Conservation (phyloP, 306 rosid genomes). For the Mucuna pruriens region DNA sequence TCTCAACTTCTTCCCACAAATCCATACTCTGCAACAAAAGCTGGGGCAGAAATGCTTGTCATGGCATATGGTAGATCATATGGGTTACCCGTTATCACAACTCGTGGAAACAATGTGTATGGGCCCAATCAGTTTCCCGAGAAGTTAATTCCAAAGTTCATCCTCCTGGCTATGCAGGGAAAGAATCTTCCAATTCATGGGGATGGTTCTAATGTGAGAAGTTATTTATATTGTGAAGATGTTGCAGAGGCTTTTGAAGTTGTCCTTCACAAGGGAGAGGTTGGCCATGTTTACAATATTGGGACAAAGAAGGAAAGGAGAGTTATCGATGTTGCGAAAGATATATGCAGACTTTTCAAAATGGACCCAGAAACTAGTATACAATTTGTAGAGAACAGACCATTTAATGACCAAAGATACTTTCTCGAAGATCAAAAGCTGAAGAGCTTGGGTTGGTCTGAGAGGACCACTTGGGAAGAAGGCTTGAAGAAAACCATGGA, state of each 20-base stretch:
- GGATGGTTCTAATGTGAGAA: slow-evolving; percentile 71
- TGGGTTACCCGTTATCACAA: slow-evolving; percentile 66
- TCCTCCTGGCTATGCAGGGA: slow-evolving; percentile 69
- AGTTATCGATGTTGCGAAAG: slow-evolving; percentile 62
- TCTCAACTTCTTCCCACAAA: slow-evolving; percentile 70
- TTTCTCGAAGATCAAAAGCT: slow-evolving; percentile 78
- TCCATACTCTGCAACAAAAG: slow-evolving; percentile 71
- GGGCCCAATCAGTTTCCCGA: slow-evolving; percentile 74
- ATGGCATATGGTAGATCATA: slow-evolving; percentile 74
- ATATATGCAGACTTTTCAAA: slow-evolving; percentile 57
- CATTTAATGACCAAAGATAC: slow-evolving; percentile 68
- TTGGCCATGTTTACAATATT: slow-evolving; percentile 65
- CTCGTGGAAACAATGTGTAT: slow-evolving; percentile 70
- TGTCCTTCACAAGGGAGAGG: slow-evolving; percentile 68
- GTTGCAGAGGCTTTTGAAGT: slow-evolving; percentile 77
- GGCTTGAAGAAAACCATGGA: slow-evolving; percentile 85
- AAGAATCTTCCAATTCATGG: slow-evolving; percentile 70
- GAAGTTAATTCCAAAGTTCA: slow-evolving; percentile 66
- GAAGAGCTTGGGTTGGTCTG: slow-evolving; percentile 75
- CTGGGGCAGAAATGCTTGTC: slow-evolving; percentile 75
- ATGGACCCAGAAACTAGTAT: slow-evolving; percentile 48
- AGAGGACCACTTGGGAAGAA: slow-evolving; percentile 79
- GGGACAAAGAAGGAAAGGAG: slow-evolving; percentile 74
- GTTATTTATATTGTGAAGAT: slow-evolving; percentile 69
- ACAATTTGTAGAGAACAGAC: slow-evolving; percentile 64